Percentiles rank a stretch among this genome's conserved stretches.
phyloP scores from a whole-genome alignment of 1,284 basidiomycete genomes.

The Entoloma clypeatum region DNA sequence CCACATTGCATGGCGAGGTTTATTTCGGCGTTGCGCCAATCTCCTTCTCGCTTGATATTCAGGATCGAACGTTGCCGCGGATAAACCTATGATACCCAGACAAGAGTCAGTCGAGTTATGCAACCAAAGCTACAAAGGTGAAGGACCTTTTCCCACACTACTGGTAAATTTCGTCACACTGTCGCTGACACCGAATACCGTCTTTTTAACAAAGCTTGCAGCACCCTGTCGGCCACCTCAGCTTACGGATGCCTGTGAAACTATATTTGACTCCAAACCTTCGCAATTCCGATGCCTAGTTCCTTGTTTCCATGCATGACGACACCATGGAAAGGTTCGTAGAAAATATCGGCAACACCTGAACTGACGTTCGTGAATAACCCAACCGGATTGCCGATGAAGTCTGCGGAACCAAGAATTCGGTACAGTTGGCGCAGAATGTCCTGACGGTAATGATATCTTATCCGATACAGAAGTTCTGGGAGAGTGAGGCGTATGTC shows the following conservation, averaged over 20 bases:
- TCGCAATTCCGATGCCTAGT: conserved; percentile 94
- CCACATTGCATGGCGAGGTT: conserved; percentile 93
- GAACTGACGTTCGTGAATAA: conserved; percentile 99
- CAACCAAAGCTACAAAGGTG: background rate
- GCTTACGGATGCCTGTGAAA: conserved; percentile 7
- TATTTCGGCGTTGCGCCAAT: conserved; percentile 89
- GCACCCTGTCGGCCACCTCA: conserved; percentile 61
- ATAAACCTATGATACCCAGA: conserved; percentile 58
- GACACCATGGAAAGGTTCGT: conserved; percentile 97
- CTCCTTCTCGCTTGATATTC: conserved; percentile 92
- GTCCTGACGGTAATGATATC: conserved; percentile 94
- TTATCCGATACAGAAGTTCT: conserved; percentile 82
- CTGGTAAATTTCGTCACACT: conserved; percentile 97
- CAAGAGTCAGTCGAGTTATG: conserved; percentile 2
- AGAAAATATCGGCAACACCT: conserved; percentile 98
- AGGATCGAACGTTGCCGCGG: conserved; percentile 93
- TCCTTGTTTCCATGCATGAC: conserved; percentile 98
- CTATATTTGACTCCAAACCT: conserved; percentile 46
- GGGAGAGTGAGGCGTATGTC: conserved; percentile 89
- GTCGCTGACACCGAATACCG: conserved; percentile 94
- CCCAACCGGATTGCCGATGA: conserved; percentile 91
- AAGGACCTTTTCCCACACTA: conserved; percentile 91
- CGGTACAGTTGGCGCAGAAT: conserved; percentile 93
- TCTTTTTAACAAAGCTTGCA: conserved; percentile 98
- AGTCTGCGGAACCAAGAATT: conserved; percentile 95